Evolutionary conservation across 352 stramenopile genomes (phyloP).

Genomic region (Pythium angustatum): DNA sequence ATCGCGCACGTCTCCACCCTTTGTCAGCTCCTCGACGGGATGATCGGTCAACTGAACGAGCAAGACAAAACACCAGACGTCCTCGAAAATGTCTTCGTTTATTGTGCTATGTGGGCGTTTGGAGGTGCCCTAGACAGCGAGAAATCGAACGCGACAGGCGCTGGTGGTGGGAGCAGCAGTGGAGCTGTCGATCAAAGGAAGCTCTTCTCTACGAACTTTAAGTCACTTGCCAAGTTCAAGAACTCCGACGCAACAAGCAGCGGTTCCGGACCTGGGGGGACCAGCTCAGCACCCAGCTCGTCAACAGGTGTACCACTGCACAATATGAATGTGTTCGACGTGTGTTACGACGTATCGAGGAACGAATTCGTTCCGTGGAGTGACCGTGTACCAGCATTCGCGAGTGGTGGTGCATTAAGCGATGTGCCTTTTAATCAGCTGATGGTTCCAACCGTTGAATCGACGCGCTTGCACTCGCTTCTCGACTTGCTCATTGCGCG

Average conservation of each 20-base stretch:
- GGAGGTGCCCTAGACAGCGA: constrained; percentile 92
- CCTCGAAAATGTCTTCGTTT: constrained; percentile 95
- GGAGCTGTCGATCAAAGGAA: constrained; percentile 43
- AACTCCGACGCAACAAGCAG: not conserved
- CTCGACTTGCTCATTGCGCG: constrained; percentile 55
- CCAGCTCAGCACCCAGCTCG: not conserved
- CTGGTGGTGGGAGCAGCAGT: constrained; percentile 4
- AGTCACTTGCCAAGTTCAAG: constrained; percentile 78
- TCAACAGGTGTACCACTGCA: constrained; percentile 2
- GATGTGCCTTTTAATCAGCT: constrained; percentile 66
- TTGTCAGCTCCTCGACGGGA: constrained; percentile 93
- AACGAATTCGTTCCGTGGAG: constrained; percentile 83
- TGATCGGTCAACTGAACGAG: constrained; percentile 76
- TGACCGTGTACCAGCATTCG: constrained; percentile 53
- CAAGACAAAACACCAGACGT: constrained; percentile 84
- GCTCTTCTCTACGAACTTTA: constrained; percentile 60
- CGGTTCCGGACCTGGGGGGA: not conserved
- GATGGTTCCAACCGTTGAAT: constrained; percentile 78
- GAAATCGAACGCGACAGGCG: constrained; percentile 29
- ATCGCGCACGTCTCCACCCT: constrained; percentile 89
- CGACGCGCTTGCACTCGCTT: constrained; percentile 63
- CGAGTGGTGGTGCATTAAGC: constrained; percentile 20
- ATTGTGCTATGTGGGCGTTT: constrained; percentile 95
- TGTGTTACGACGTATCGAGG: constrained; percentile 63
- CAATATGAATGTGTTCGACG: constrained; percentile 71